Conservation (phyloP, 2,329 filamentous ascomycete genomes). For the Cladosporium oxysporum region DNA sequence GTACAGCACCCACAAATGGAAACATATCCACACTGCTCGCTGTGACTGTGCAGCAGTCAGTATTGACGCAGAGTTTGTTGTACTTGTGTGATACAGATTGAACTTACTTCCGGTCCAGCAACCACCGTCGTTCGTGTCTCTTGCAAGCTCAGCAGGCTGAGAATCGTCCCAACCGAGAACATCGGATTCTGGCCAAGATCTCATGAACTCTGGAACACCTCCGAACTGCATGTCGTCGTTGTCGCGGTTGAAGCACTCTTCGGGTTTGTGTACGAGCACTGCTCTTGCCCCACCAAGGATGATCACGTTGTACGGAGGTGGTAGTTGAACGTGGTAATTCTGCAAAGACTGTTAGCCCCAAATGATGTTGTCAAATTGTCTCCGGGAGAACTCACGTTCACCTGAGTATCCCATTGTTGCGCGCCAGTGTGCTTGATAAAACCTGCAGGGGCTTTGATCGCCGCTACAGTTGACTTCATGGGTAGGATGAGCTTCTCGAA, state of each 20-base stretch:
- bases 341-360: neutral
- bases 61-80: neutral
- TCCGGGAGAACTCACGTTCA: conserved; percentile 27
- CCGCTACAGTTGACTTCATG: conserved; percentile 29
- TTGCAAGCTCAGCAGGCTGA: conserved; percentile 26
- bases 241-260: conserved; percentile 28
- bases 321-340: conserved; percentile 39
- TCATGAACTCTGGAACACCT: conserved; percentile 34
- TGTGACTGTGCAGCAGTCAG: conserved; percentile 18
- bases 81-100: neutral
- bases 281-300: conserved; percentile 34
- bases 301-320: conserved; percentile 36
- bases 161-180: conserved; percentile 30
- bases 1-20: conserved; percentile 50
- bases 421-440: conserved; percentile 37
- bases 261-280: conserved; percentile 32
- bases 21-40: conserved; percentile 44
- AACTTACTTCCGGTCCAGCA: conserved; percentile 35
- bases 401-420: conserved; percentile 36
- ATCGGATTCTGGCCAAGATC: conserved; percentile 34
- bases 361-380: neutral
- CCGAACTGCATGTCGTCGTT: conserved; percentile 33
- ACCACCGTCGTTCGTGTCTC: conserved; percentile 31
- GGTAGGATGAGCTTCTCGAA: conserved; percentile 28
- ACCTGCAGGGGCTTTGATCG: conserved; percentile 35